phyloP scores from a whole-genome alignment of 192 early-diverging fungal species.

The Glomus cerebriforme region DNA sequence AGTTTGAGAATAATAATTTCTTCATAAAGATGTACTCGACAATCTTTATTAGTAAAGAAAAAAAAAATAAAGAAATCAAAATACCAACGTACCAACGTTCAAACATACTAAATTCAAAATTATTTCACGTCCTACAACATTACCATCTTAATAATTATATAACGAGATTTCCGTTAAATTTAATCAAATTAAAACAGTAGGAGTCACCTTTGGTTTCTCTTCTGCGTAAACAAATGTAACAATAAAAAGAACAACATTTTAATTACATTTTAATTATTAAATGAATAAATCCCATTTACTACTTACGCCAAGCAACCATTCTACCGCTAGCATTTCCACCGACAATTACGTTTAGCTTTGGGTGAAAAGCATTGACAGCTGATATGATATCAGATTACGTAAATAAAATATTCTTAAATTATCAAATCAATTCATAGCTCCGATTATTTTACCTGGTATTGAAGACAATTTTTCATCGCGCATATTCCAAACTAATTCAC shows the following conservation, averaged over 20 bases:
- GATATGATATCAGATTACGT: slow-evolving; percentile 46
- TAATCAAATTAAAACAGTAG: background rate
- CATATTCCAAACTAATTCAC: slow-evolving; percentile 51
- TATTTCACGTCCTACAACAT: background rate
- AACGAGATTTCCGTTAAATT: background rate
- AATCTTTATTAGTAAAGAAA: background rate
- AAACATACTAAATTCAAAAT: background rate
- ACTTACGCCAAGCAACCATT: slow-evolving; percentile 54
- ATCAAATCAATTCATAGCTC: background rate
- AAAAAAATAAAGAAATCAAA: background rate
- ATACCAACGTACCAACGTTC: background rate
- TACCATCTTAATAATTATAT: background rate
- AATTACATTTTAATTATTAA: background rate
- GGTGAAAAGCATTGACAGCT: slow-evolving; percentile 68
- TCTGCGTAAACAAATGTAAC: background rate
- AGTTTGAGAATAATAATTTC: too few species aligned
- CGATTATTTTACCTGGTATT: slow-evolving; percentile 21
- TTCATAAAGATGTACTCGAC: background rate
- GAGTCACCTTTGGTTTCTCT: background rate
- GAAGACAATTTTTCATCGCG: slow-evolving; percentile 49
- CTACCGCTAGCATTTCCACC: slow-evolving; percentile 62
- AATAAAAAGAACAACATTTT: background rate
- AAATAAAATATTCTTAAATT: background rate
- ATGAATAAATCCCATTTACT: background rate
- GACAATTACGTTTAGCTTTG: slow-evolving; percentile 48